Base-by-base conservation (phyloP, 148 eudicot species). In the Vaccinium corymbosum region DNA sequence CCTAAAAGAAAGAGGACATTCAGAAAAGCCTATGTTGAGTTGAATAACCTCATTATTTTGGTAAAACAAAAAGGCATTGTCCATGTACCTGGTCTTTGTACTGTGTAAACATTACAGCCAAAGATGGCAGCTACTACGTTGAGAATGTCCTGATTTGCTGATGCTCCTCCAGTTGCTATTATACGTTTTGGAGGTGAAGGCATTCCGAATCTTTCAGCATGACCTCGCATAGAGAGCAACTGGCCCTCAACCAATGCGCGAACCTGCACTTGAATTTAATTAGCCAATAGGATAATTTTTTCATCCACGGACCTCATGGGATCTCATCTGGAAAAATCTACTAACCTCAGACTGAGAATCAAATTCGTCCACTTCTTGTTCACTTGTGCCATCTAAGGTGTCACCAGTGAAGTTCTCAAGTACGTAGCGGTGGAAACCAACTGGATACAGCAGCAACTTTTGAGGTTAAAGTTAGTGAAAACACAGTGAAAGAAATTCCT, bases 121-220 rank as follows among this genome's bases (percentile, higher is more conserved):
- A 97, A 97, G 78, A 94, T 92, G 82, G 97, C 89, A 82, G 98
- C 95, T 70, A 94, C 59, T 19, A 85, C 66, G 72, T 81, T 90
- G 52, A 97, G 90, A 89, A 97, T 93, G 88, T 85, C 81, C 81
- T 88, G 87, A 85, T 94, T 94, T 79, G 95, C 93, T 15, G 98
- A 96, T 85, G 98, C 99, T 83, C 99, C 99, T 61, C 99, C 97
- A 20, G 99, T 96, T 25, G 98, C 99, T 81, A 96, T 96, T 80
- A 94, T 91, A 74, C 98, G 90, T 75, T 88, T 94, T 1, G 98
- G 98, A 76, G 98, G 98, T 85, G 93, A 93, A 76, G 98, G 98
- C 98, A 96, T 94, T 42, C 98, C 98, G 51, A 90, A 92, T 87
- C 95, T 91, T 85, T 93, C 97, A 71, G 94, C 90, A 79, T 94